A percentile compares a stretch with the other conserved stretches of the same genome.
These are phyloP conservation scores for Litsea cubeba DNA, from an alignment of 164 flowering plant genomes.

Conservation along the genomic window DNA sequence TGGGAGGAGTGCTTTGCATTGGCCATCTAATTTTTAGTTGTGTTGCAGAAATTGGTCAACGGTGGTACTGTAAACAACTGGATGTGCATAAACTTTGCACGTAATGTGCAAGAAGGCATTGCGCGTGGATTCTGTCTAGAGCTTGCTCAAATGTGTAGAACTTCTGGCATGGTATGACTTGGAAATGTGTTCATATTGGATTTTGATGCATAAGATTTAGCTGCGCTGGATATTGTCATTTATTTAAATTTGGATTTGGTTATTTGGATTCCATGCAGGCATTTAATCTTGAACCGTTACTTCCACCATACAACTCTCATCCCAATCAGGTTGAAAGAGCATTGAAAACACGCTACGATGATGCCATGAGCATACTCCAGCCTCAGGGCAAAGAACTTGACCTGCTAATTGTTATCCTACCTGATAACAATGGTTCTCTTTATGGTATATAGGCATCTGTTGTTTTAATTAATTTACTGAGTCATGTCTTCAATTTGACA, in stretches of 20 bases:
- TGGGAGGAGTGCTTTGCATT: neutral
- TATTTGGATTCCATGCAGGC: slow-evolving; percentile 24
- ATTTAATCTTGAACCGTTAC: slow-evolving; percentile 49
- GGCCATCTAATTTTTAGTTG: neutral
- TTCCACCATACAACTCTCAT: slow-evolving; percentile 44
- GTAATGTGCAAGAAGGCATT: slow-evolving; percentile 62
- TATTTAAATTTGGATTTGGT: neutral
- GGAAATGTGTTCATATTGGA: neutral
- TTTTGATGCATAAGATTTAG: neutral
- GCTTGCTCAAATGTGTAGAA: slow-evolving; percentile 77
- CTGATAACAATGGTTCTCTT: slow-evolving; percentile 77
- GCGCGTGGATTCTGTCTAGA: slow-evolving; percentile 69
- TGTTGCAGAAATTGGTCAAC: slow-evolving; percentile 48
- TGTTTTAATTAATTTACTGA: neutral
- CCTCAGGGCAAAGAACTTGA: slow-evolving; percentile 54
- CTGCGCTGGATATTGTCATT: neutral
- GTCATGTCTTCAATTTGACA: no score
- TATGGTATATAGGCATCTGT: slow-evolving; percentile 41
- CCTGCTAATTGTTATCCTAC: slow-evolving; percentile 65
- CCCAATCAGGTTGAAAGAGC: slow-evolving; percentile 77
- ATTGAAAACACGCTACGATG: slow-evolving; percentile 55
- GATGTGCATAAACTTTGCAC: slow-evolving; percentile 81
- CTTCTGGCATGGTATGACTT: slow-evolving; percentile 82
- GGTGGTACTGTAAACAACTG: slow-evolving; percentile 80
- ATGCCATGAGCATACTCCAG: slow-evolving; percentile 50